phyloP scores from a whole-genome alignment of 2,329 filamentous ascomycete genomes.

The Ophiostoma australiae region DNA sequence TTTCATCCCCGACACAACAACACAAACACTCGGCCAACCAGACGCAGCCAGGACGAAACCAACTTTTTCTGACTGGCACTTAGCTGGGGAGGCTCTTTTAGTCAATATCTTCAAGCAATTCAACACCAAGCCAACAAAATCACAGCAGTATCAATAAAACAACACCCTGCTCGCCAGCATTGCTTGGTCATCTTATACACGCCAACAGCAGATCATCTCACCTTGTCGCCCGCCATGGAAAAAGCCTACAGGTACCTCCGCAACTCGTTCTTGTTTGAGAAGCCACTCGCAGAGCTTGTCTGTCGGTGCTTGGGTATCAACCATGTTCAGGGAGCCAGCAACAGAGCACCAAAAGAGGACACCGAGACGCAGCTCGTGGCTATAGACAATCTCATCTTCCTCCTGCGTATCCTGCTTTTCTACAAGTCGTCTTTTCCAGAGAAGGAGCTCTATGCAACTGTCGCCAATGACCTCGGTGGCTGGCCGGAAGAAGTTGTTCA shows the following conservation, averaged over 20 bases:
- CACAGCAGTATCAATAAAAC: not conserved
- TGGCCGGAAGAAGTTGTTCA: not conserved
- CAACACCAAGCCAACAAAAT: too few relatives aligned
- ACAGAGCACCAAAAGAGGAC: not conserved
- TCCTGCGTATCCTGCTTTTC: not conserved
- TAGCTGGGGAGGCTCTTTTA: too few relatives aligned
- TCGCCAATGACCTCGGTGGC: not conserved
- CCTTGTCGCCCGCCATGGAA: not conserved
- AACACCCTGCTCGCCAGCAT: not conserved
- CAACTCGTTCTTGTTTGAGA: not conserved
- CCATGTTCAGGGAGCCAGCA: not conserved
- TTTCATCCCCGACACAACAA: too few relatives aligned
- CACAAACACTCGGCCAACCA: too few relatives aligned
- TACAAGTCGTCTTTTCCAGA: not conserved
- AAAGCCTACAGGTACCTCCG: not conserved
- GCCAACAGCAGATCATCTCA: not conserved
- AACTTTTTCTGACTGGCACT: too few relatives aligned
- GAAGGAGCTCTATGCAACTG: not conserved
- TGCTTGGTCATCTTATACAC: not conserved
- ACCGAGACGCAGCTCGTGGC: not conserved
- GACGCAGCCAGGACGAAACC: too few relatives aligned
- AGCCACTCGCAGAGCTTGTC: not conserved
- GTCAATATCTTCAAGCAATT: too few relatives aligned
- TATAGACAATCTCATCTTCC: not conserved
- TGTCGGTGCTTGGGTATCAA: not conserved